Conservation (phyloP, 805 yeast species). For the Teunomyces aglyptinius region DNA sequence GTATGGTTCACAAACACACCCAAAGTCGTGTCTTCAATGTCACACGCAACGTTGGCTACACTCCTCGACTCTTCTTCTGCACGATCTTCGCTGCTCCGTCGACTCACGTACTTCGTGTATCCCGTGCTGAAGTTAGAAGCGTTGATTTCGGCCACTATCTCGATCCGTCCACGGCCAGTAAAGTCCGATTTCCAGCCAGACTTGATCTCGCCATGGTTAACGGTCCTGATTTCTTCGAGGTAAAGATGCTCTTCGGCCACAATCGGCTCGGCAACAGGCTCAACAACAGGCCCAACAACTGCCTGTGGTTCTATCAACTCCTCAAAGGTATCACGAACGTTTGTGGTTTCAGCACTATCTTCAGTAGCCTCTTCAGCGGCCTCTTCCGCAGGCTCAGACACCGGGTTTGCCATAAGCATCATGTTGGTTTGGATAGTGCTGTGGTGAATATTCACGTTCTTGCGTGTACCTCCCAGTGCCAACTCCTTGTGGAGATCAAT, state of each 20-base stretch:
- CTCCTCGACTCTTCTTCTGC: slow-evolving; percentile 24
- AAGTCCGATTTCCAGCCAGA: slow-evolving; percentile 96
- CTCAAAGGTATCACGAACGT: slow-evolving; percentile 33
- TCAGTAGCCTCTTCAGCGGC: slow-evolving; percentile 20
- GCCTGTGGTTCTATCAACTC: background rate
- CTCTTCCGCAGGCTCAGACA: background rate
- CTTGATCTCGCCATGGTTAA: slow-evolving; percentile 78
- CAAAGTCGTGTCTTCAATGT: slow-evolving; percentile 73
- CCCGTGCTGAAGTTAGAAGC: slow-evolving; percentile 60
- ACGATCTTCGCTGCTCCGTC: slow-evolving; percentile 40
- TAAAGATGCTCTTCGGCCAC: slow-evolving; percentile 33
- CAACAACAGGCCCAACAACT: background rate
- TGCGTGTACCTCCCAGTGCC: background rate
- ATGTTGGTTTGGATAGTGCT: slow-evolving; percentile 28
- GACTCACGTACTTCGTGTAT: slow-evolving; percentile 37
- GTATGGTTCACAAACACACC: slow-evolving; percentile 79
- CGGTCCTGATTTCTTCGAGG: slow-evolving; percentile 69
- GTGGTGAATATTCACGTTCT: slow-evolving; percentile 21
- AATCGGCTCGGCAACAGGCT: background rate
- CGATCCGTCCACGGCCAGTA: slow-evolving; percentile 72
- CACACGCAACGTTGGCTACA: slow-evolving; percentile 67
- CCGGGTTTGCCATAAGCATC: slow-evolving; percentile 10
- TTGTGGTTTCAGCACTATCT: slow-evolving; percentile 69
- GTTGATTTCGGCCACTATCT: slow-evolving; percentile 68
- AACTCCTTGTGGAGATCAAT: slow-evolving; percentile 11